Evolutionary conservation across 495 filamentous ascomycete genomes (phyloP).

Genomic region (Elaphomyces granulatus): DNA sequence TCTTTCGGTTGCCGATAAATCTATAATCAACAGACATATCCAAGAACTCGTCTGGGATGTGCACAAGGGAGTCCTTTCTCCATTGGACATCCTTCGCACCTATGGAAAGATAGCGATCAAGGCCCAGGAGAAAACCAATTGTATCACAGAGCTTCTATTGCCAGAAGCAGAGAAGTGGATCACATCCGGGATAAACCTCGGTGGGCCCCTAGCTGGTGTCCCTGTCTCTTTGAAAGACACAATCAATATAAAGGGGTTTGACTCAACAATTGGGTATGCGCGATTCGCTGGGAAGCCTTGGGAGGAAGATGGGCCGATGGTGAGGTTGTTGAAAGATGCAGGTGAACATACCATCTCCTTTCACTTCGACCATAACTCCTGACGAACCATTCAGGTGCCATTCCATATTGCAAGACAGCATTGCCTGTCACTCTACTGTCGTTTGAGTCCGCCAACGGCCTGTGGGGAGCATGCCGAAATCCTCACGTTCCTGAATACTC

Average conservation of each 20-base stretch:
- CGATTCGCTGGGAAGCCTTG: constrained; percentile 51
- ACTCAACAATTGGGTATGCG: constrained; percentile 73
- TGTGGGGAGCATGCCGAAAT: constrained; percentile 73
- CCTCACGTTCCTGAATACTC: constrained; percentile 75
- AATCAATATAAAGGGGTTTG: constrained; percentile 73
- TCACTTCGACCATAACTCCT: not conserved
- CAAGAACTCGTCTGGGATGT: constrained; percentile 64
- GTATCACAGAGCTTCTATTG: constrained; percentile 80
- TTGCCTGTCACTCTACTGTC: constrained; percentile 82
- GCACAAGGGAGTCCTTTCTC: constrained; percentile 46
- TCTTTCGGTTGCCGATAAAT: constrained; percentile 44
- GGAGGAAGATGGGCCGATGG: constrained; percentile 55
- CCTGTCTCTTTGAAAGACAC: constrained; percentile 85
- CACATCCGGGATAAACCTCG: constrained; percentile 51
- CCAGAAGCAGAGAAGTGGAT: constrained; percentile 69
- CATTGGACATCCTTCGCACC: constrained; percentile 65
- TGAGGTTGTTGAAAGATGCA: constrained; percentile 74
- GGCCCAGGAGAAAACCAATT: constrained; percentile 81
- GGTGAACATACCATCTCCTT: constrained; percentile 22
- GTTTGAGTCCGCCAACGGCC: constrained; percentile 85
- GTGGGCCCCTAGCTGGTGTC: constrained; percentile 78
- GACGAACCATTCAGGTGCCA: constrained; percentile 44
- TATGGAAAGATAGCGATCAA: constrained; percentile 81
- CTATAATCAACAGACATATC: constrained; percentile 60
- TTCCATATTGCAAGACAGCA: constrained; percentile 94